These are phyloP conservation scores for Botrytis sinoallii DNA, from an alignment of 2,329 filamentous ascomycete species.

Conservation along the genomic window DNA sequence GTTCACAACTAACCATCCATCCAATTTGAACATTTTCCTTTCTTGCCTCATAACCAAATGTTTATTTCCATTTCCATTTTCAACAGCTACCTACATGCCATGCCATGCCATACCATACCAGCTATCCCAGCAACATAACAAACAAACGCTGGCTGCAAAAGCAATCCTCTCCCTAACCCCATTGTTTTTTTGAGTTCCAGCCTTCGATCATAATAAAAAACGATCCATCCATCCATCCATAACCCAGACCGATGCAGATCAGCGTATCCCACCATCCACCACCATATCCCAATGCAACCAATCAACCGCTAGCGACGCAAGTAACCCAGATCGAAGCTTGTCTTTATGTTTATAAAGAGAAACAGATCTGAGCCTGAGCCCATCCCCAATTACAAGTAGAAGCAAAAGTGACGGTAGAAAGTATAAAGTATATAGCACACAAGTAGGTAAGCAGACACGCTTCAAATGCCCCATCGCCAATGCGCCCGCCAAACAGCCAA, in stretches of 20 bases:
- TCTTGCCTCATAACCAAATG: not conserved
- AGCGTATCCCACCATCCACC: not conserved
- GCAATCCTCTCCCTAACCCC: not conserved
- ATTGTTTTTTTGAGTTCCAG: not conserved
- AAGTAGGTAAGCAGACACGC: not conserved
- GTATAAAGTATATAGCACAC: not conserved
- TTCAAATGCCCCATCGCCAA: not conserved
- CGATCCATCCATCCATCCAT: not conserved
- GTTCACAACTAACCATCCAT: not conserved
- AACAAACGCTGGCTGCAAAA: not conserved
- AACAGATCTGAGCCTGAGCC: not conserved
- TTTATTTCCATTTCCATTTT: not conserved
- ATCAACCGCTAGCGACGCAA: not conserved
- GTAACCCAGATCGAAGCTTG: not conserved
- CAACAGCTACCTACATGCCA: not conserved
- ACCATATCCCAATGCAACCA: not conserved
- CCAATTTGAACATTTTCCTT: not conserved
- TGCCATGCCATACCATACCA: not conserved
- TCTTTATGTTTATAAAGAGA: not conserved
- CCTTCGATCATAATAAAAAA: not conserved
- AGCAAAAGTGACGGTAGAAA: not conserved
- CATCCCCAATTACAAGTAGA: not conserved
- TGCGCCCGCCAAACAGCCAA: not conserved
- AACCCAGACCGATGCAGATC: not conserved
- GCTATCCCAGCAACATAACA: not conserved